Evolutionary conservation across 768 basidiomycete species (phyloP).

Genomic region (Megacollybia marginata): DNA sequence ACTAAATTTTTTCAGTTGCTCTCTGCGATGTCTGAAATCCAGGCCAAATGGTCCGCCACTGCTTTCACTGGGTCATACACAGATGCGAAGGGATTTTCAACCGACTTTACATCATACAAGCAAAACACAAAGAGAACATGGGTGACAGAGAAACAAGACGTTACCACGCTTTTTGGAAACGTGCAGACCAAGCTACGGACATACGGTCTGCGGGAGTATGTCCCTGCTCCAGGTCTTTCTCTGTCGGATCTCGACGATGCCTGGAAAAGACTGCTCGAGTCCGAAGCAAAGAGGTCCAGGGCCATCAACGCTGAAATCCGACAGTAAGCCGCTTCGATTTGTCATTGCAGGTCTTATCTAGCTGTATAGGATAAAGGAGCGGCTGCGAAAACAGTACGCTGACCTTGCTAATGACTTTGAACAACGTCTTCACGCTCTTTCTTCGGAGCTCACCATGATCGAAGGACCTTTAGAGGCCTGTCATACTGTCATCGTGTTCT

Average conservation of each 20-base stretch:
- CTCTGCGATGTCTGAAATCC: constrained; percentile 55
- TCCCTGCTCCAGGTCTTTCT: constrained; percentile 65
- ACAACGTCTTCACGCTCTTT: constrained; percentile 54
- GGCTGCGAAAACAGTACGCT: constrained; percentile 70
- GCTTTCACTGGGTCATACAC: constrained; percentile 67
- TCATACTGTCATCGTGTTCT: constrained; percentile 13
- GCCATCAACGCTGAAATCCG: constrained; percentile 87
- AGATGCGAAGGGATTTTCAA: constrained; percentile 73
- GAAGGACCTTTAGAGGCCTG: constrained; percentile 71
- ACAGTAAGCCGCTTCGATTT: constrained; percentile 44
- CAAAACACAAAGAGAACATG: constrained; percentile 78
- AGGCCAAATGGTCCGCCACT: constrained; percentile 61
- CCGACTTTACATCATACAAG: constrained; percentile 74
- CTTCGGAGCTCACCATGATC: constrained; percentile 64
- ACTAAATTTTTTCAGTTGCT: constrained; percentile 42
- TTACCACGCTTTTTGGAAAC: constrained; percentile 83
- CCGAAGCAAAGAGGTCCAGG: constrained; percentile 71
- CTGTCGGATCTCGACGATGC: constrained; percentile 67
- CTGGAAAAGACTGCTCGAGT: constrained; percentile 67
- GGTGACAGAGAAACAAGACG: constrained; percentile 86
- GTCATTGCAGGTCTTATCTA: no score
- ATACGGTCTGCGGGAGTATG: constrained; percentile 80
- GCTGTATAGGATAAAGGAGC: constrained; percentile 69
- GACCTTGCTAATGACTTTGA: constrained; percentile 73
- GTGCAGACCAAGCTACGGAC: constrained; percentile 92